phyloP scores from a whole-genome alignment of 148 eudicot genomes.

The Talinum fruticosum region DNA sequence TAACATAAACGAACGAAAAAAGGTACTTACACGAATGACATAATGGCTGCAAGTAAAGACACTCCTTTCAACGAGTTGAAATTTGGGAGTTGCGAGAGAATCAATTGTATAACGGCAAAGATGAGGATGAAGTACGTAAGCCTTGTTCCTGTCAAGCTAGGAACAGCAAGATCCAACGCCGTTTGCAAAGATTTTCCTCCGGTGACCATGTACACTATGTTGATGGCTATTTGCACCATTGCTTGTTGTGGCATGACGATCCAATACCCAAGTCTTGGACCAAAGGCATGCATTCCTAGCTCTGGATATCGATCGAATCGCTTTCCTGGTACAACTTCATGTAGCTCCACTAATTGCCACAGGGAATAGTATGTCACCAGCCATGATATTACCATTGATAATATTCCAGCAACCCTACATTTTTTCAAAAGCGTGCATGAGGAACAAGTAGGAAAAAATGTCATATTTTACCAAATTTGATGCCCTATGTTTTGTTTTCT shows the following conservation, averaged over 20 bases:
- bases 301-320: slow-evolving; percentile 41
- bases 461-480: too few species aligned
- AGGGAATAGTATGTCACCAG: slow-evolving; percentile 31
- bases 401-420: slow-evolving; percentile 29
- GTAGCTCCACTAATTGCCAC: slow-evolving; percentile 41
- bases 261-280: slow-evolving; percentile 36
- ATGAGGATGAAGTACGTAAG: slow-evolving; percentile 9
- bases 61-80: slow-evolving; percentile 7
- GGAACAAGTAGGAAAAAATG: background rate
- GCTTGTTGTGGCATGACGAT: slow-evolving; percentile 41
- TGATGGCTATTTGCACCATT: slow-evolving; percentile 32
- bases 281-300: slow-evolving; percentile 40
- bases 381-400: slow-evolving; percentile 29
- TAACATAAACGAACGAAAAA: background rate
- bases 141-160: background rate
- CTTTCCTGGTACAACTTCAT: slow-evolving; percentile 37
- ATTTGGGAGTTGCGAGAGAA: slow-evolving; percentile 8
- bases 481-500: too few species aligned
- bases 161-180: background rate
- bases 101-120: background rate
- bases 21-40: slow-evolving; percentile 4
- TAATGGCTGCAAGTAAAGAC: slow-evolving; percentile 4
- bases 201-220: slow-evolving; percentile 43
- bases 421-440: background rate
- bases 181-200: slow-evolving; percentile 42